phyloP scores from a whole-genome alignment of 306 rosid species.

The Medicago ruthenica region DNA sequence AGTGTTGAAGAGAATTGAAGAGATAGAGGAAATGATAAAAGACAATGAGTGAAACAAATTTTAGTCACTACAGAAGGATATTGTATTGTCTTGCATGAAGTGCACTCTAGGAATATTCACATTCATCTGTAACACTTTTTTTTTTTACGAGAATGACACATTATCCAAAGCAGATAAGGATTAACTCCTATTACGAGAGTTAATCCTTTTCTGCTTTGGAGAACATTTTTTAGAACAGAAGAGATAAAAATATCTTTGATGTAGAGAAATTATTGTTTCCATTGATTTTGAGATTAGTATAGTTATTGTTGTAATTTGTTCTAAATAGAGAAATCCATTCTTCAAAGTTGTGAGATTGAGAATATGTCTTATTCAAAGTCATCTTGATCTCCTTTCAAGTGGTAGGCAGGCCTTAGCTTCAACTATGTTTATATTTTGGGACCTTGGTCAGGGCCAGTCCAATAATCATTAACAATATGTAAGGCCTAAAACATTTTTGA shows the following conservation, averaged over 20 bases:
- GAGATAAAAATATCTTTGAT: slow-evolving; percentile 22
- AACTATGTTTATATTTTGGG: not conserved
- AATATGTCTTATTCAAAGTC: not conserved
- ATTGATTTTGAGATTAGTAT: not conserved
- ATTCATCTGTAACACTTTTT: slow-evolving; percentile 13
- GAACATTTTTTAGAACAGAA: slow-evolving; percentile 7
- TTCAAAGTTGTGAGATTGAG: slow-evolving; percentile 12
- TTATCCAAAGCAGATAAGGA: slow-evolving; percentile 34
- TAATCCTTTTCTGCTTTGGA: not conserved
- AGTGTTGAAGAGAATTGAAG: slow-evolving; percentile 60
- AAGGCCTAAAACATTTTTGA: too few species aligned
- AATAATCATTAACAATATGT: too few species aligned
- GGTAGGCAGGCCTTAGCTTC: too few species aligned
- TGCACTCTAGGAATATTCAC: slow-evolving; percentile 12
- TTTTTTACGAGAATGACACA: not conserved
- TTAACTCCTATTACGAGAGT: not conserved
- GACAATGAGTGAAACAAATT: slow-evolving; percentile 46
- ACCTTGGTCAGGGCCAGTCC: not conserved
- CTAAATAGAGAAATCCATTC: not conserved
- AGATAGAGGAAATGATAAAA: slow-evolving; percentile 50
- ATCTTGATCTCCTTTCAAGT: not conserved
- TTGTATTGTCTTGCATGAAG: not conserved
- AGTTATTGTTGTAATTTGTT: not conserved
- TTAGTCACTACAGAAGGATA: not conserved
- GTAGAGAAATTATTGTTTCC: slow-evolving; percentile 7